These are phyloP conservation scores for Globisporangium heterothallicum DNA, from an alignment of 352 stramenopile genomes.

Conservation along the genomic window DNA sequence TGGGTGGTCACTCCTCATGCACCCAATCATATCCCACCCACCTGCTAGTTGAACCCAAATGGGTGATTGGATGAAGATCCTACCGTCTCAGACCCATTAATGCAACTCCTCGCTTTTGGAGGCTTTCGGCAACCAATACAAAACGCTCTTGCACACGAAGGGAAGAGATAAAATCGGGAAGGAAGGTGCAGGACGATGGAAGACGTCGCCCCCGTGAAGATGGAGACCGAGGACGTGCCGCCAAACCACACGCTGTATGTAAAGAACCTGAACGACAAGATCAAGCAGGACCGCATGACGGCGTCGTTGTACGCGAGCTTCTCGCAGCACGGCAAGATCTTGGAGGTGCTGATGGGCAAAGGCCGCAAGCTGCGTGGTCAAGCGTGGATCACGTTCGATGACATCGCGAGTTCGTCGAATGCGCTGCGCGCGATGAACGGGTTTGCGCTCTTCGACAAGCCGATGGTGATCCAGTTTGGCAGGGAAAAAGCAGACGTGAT, in stretches of 20 bases:
- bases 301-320: slow-evolving; percentile 87
- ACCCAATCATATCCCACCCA: too few relatives aligned
- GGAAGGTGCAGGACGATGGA: too few relatives aligned
- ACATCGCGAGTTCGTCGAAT: slow-evolving; percentile 83
- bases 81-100: too few relatives aligned
- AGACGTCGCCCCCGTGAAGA: background rate
- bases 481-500: slow-evolving; percentile 85
- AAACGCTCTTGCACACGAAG: too few relatives aligned
- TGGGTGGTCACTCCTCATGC: too few relatives aligned
- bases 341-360: slow-evolving; percentile 86
- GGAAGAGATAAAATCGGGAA: too few relatives aligned
- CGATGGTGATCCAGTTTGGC: slow-evolving; percentile 74
- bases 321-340: slow-evolving; percentile 90
- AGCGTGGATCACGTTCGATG: slow-evolving; percentile 91
- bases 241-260: slow-evolving; percentile 92
- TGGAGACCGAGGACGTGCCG: slow-evolving; percentile 47
- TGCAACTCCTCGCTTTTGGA: too few relatives aligned
- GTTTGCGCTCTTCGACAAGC: slow-evolving; percentile 87
- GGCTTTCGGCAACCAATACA: too few relatives aligned
- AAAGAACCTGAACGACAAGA: slow-evolving; percentile 94
- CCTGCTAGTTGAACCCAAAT: too few relatives aligned
- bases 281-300: slow-evolving; percentile 90
- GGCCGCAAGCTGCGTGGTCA: slow-evolving; percentile 83
- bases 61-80: too few relatives aligned
- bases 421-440: slow-evolving; percentile 86